These are phyloP conservation scores for Umbilicus rupestris DNA, from an alignment of 164 flowering plant species.

Conservation along the genomic window DNA sequence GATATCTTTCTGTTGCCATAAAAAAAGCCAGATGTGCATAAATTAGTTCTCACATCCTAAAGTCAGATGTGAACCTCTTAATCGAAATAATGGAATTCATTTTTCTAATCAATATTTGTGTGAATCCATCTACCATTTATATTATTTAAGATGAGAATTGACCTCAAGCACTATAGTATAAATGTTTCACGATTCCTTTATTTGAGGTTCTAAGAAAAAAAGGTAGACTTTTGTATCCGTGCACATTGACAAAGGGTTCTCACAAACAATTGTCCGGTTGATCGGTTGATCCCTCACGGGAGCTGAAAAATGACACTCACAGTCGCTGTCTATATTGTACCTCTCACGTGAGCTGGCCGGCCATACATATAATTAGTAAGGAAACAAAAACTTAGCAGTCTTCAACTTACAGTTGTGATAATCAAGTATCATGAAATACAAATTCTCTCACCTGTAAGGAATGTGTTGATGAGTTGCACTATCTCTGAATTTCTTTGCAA, in stretches of 20 bases:
- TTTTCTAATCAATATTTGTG: background rate
- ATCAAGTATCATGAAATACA: background rate
- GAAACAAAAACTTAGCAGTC: background rate
- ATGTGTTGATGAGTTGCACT: slow-evolving; percentile 54
- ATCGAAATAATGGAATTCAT: background rate
- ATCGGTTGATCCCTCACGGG: background rate
- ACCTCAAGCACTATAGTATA: background rate
- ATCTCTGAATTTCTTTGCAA: slow-evolving; percentile 69
- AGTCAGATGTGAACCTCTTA: background rate
- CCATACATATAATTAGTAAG: background rate
- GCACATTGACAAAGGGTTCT: background rate
- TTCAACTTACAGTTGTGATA: background rate
- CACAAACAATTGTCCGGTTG: background rate
- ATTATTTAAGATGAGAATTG: background rate
- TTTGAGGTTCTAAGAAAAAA: background rate
- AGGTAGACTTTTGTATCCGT: background rate
- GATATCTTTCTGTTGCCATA: too few relatives aligned
- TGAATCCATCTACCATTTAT: too few relatives aligned
- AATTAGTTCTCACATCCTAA: too few relatives aligned
- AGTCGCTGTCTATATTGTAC: background rate
- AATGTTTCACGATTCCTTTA: background rate
- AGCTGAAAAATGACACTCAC: background rate
- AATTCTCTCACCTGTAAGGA: slow-evolving; percentile 45
- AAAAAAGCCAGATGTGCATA: too few relatives aligned
- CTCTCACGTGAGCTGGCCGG: background rate